Percentiles rank a stretch among this genome's conserved stretches.
These are phyloP conservation scores for Trapa bicornis DNA, from an alignment of 345 rosid species.

Conservation along the genomic window DNA sequence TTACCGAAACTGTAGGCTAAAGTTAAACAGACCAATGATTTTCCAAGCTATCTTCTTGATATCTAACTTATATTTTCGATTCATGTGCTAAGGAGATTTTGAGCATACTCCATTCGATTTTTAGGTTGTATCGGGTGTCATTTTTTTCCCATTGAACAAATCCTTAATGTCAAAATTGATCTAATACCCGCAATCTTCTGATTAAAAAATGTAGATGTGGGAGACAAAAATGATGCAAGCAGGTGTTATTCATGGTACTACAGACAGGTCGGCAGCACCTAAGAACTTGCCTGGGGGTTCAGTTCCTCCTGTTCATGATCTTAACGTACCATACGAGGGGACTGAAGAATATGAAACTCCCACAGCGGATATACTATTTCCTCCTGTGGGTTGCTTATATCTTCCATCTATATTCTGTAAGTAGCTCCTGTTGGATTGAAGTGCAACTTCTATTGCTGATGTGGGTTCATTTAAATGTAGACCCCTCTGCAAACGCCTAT, in stretches of 20 bases:
- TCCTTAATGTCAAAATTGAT: slow-evolving; percentile 6
- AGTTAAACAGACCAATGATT: background rate
- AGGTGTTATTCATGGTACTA: slow-evolving; percentile 50
- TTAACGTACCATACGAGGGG: slow-evolving; percentile 92
- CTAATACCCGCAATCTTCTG: background rate
- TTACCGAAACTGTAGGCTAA: background rate
- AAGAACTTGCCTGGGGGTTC: slow-evolving; percentile 52
- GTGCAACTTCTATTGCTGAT: slow-evolving; percentile 8
- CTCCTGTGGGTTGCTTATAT: slow-evolving; percentile 45
- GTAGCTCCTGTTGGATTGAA: background rate
- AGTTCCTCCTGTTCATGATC: slow-evolving; percentile 69
- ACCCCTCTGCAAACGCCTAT: slow-evolving; percentile 82
- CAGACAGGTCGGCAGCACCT: slow-evolving; percentile 50
- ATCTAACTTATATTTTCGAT: background rate
- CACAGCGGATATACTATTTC: slow-evolving; percentile 86
- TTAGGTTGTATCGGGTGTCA: background rate
- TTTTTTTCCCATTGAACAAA: background rate
- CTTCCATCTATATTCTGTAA: background rate
- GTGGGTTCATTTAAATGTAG: slow-evolving; percentile 24
- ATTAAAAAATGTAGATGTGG: slow-evolving; percentile 45
- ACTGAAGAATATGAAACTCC: slow-evolving; percentile 96
- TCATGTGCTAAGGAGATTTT: background rate
- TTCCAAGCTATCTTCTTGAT: background rate
- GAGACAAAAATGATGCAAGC: slow-evolving; percentile 95
- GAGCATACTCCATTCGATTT: background rate